Evolutionary conservation across 495 filamentous ascomycete genomes (phyloP).

Genomic region (Annulohypoxylon bovei): DNA sequence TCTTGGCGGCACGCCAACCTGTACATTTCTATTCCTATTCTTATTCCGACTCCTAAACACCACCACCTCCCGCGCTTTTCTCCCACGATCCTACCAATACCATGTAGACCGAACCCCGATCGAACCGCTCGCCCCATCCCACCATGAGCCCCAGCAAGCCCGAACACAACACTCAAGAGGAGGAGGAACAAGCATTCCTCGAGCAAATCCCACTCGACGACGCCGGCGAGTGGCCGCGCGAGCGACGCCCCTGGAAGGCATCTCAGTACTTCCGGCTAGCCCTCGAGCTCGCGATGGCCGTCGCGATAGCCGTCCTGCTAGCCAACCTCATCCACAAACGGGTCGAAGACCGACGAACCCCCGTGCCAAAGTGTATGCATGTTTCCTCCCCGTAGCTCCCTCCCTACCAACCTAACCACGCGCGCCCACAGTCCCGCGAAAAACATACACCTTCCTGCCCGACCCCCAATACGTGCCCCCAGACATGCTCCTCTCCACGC

Average conservation of each 20-base stretch:
- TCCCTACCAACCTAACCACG: neutral
- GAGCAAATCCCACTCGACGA: constrained; percentile 2
- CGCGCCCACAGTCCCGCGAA: constrained; percentile 50
- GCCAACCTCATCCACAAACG: constrained; percentile 22
- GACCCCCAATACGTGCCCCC: constrained; percentile 52
- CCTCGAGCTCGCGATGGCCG: constrained; percentile 41
- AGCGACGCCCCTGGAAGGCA: neutral
- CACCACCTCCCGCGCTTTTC: neutral
- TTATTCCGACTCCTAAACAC: neutral
- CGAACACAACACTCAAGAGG: constrained; percentile 44
- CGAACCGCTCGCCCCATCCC: constrained; percentile 1
- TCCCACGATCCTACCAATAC: neutral
- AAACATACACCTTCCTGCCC: constrained; percentile 53
- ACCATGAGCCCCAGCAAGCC: constrained; percentile 37
- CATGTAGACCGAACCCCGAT: neutral
- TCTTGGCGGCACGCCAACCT: neutral
- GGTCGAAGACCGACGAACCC: constrained; percentile 17
- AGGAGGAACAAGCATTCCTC: constrained; percentile 44
- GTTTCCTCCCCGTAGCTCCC: neutral
- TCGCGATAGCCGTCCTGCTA: constrained; percentile 29
- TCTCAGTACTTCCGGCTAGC: constrained; percentile 36
- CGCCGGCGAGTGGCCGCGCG: constrained; percentile 29
- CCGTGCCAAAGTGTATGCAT: constrained; percentile 46
- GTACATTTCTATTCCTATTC: neutral
- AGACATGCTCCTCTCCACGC: constrained; percentile 57